Conservation (phyloP, 2,329 filamentous ascomycete species). For the Scedosporium apiospermum region DNA sequence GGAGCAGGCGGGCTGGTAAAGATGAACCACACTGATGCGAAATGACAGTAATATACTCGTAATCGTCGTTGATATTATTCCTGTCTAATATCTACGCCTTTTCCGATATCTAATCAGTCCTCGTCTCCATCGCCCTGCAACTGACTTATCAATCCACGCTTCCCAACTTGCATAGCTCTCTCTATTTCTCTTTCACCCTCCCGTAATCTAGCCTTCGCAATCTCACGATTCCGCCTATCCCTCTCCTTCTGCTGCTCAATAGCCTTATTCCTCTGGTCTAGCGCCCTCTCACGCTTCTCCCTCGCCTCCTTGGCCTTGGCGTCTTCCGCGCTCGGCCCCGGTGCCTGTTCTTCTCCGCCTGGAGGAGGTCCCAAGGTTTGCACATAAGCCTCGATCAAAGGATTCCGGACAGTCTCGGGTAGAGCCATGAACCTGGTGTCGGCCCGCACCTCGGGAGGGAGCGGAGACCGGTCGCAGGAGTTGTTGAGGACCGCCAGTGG, state of each 20-base stretch:
- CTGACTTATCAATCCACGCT: conserved; percentile 56
- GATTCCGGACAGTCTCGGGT: conserved; percentile 49
- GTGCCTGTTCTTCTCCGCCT: conserved; percentile 24
- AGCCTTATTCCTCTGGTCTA: conserved; percentile 52
- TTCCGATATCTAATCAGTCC: not conserved
- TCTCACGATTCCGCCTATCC: conserved; percentile 48
- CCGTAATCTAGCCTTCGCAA: conserved; percentile 49
- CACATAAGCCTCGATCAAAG: conserved; percentile 57
- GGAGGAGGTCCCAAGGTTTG: conserved; percentile 52
- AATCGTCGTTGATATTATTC: no score
- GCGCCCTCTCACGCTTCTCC: conserved; percentile 54
- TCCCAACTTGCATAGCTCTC: conserved; percentile 58
- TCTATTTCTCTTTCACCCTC: conserved; percentile 62
- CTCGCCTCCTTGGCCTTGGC: conserved; percentile 40
- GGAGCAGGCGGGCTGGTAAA: no score
- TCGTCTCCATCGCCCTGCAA: conserved; percentile 22
- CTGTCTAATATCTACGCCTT: no score
- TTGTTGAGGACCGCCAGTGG: conserved; percentile 51
- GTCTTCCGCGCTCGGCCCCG: conserved; percentile 39
- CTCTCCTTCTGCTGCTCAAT: conserved; percentile 55
- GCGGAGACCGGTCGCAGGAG: conserved; percentile 40
- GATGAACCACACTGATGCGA: no score
- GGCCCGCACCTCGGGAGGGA: conserved; percentile 53
- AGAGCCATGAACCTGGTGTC: conserved; percentile 65
- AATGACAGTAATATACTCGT: no score